Evolutionary conservation across 495 filamentous ascomycete genomes (phyloP).

Genomic region (Astrocystis sublimbata): DNA sequence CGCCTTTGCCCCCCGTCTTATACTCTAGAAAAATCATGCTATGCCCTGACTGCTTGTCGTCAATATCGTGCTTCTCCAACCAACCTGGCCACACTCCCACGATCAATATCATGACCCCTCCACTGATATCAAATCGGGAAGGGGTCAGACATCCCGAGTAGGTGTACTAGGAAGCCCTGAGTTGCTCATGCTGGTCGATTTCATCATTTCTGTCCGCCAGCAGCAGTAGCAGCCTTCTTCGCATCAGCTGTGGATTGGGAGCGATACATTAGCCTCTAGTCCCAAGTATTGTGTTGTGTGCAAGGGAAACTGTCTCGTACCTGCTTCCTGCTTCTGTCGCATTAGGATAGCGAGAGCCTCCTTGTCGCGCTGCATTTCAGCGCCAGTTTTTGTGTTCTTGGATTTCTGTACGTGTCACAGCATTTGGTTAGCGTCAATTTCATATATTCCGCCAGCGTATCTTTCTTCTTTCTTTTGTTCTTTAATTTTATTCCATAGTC

Average conservation of each 20-base stretch:
- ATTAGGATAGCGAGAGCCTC: slow-evolving; percentile 80
- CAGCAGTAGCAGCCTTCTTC: slow-evolving; percentile 42
- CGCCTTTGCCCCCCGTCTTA: slow-evolving; percentile 21
- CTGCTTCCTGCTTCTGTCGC: slow-evolving; percentile 84
- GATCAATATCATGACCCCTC: background rate
- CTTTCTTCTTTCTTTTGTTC: too few species aligned
- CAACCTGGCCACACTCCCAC: background rate
- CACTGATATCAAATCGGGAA: background rate
- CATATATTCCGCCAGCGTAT: background rate
- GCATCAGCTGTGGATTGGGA: slow-evolving; percentile 47
- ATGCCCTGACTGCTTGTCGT: slow-evolving; percentile 23
- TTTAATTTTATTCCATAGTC: too few species aligned
- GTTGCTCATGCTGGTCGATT: background rate
- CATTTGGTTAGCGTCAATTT: slow-evolving; percentile 18
- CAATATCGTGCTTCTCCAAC: slow-evolving; percentile 7
- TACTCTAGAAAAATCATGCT: slow-evolving; percentile 19
- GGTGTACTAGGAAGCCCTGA: too few species aligned
- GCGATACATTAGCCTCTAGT: slow-evolving; percentile 1
- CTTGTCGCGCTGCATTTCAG: slow-evolving; percentile 69
- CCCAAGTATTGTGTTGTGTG: background rate
- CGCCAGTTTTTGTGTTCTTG: slow-evolving; percentile 58
- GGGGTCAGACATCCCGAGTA: background rate
- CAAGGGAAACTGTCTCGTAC: slow-evolving; percentile 48
- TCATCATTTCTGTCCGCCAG: slow-evolving; percentile 33
- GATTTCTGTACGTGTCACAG: slow-evolving; percentile 58